Evolutionary conservation across 2,329 filamentous ascomycete species (phyloP).

Genomic region (Botrytis porri): DNA sequence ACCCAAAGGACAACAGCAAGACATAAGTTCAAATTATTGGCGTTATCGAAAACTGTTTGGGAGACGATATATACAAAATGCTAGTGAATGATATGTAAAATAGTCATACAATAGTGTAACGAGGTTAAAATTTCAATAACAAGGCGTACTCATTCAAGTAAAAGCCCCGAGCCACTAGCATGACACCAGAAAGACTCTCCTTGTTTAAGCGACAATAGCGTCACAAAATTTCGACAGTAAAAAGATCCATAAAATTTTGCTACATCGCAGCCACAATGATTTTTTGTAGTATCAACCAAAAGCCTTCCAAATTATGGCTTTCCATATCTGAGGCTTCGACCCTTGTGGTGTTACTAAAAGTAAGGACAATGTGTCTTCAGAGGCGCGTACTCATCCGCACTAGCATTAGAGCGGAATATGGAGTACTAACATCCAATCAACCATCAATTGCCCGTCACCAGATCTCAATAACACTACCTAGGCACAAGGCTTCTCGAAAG

Average conservation of each 20-base stretch:
- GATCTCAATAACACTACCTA: rapidly evolving
- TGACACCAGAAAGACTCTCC: neutral
- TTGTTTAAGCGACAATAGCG: constrained; percentile 4
- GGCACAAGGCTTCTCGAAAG: rapidly evolving
- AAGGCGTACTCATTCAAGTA: neutral
- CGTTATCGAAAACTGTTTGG: neutral
- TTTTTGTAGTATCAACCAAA: neutral
- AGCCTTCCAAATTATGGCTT: neutral
- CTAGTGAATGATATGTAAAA: too few relatives aligned
- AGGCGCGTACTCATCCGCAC: neutral
- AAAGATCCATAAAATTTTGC: neutral
- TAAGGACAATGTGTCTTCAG: neutral
- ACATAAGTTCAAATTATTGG: neutral
- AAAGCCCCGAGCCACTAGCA: neutral
- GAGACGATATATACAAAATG: neutral
- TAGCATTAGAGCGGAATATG: neutral
- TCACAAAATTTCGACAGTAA: neutral
- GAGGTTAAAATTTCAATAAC: neutral
- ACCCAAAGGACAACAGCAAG: neutral
- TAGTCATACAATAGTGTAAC: neutral
- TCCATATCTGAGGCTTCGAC: neutral
- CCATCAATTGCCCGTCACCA: too few relatives aligned
- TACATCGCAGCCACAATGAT: neutral
- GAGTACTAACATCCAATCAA: neutral
- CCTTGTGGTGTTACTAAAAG: neutral